Evolutionary conservation across 106 monocot species (phyloP).

Genomic region (Allium fistulosum): DNA sequence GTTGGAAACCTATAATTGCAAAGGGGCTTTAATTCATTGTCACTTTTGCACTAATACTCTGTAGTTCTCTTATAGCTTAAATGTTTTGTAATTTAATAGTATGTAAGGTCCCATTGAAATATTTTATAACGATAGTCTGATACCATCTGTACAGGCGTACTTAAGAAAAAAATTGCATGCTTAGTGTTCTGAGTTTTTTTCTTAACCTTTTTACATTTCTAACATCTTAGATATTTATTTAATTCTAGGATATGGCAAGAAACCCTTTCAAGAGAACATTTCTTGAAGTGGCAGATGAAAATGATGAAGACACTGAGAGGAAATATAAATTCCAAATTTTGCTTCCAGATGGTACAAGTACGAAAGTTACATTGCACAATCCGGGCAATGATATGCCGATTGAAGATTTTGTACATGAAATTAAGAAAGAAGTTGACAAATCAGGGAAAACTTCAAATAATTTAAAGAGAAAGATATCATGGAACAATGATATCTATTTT

Average conservation of each 20-base stretch:
- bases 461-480: background rate
- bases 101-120: too few relatives aligned
- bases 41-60: too few relatives aligned
- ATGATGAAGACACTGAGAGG: conserved; percentile 11
- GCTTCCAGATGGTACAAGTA: conserved; percentile 23
- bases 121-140: too few relatives aligned
- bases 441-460: background rate
- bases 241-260: conserved; percentile 9
- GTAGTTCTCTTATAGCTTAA: too few relatives aligned
- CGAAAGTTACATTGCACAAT: conserved; percentile 10
- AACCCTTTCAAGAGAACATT: conserved; percentile 6
- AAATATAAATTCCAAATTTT: conserved; percentile 25
- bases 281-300: conserved; percentile 9
- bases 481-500: conserved; percentile 10
- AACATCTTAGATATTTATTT: background rate
- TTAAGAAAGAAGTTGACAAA: conserved; percentile 6
- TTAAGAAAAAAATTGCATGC: too few relatives aligned
- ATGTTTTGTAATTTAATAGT: too few relatives aligned
- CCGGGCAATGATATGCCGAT: conserved; percentile 21
- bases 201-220: too few relatives aligned
- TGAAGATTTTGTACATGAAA: conserved; percentile 3
- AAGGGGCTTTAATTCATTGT: too few relatives aligned
- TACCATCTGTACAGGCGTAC: too few relatives aligned
- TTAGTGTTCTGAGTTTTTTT: too few relatives aligned
- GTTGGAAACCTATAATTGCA: too few relatives aligned